phyloP scores from a whole-genome alignment of 2,329 filamentous ascomycete genomes.

The Ascochyta lentis region DNA sequence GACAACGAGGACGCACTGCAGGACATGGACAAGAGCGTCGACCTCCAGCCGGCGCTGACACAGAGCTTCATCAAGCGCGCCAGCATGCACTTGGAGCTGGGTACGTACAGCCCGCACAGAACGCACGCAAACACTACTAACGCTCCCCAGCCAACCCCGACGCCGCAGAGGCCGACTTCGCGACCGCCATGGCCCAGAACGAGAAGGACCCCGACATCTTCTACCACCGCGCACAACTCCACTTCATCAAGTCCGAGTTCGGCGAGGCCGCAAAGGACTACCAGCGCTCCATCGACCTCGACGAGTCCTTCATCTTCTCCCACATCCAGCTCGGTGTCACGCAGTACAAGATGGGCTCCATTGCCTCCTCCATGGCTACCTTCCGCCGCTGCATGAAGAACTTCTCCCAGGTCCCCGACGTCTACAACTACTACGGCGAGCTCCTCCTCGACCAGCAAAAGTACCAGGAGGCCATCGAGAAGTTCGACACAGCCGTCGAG shows the following conservation, averaged over 20 bases:
- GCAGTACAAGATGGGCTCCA: conserved; percentile 99
- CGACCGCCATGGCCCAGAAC: conserved; percentile 83
- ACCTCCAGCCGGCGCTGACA: conserved; percentile 84
- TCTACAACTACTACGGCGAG: conserved; percentile 99
- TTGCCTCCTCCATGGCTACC: conserved; percentile 97
- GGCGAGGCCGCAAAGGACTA: conserved; percentile 96
- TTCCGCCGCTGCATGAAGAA: conserved; percentile 98
- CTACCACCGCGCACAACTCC: conserved; percentile 97
- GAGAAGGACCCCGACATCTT: conserved; percentile 93
- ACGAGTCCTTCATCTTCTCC: conserved; percentile 96
- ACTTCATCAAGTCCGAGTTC: conserved; percentile 96
- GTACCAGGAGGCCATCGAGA: conserved; percentile 92
- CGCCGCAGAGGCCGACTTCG: conserved; percentile 87
- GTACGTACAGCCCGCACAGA: conserved; percentile 53
- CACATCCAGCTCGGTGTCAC: conserved; percentile 99
- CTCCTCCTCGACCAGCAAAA: conserved; percentile 95
- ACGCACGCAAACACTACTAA: neutral
- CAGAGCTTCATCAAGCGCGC: conserved; percentile 99
- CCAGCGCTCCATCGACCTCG: conserved; percentile 97
- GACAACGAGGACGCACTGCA: conserved; percentile 82
- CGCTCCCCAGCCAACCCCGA: conserved; percentile 71
- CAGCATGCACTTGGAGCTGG: conserved; percentile 95
- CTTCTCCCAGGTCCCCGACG: conserved; percentile 93
- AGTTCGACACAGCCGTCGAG: conserved; percentile 98
- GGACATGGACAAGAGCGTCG: conserved; percentile 91